A percentile compares a stretch with the other conserved stretches of the same genome.
Evolutionary conservation across 2,329 filamentous ascomycete genomes (phyloP).

Genomic region (Scleromitrula shiraiana): DNA sequence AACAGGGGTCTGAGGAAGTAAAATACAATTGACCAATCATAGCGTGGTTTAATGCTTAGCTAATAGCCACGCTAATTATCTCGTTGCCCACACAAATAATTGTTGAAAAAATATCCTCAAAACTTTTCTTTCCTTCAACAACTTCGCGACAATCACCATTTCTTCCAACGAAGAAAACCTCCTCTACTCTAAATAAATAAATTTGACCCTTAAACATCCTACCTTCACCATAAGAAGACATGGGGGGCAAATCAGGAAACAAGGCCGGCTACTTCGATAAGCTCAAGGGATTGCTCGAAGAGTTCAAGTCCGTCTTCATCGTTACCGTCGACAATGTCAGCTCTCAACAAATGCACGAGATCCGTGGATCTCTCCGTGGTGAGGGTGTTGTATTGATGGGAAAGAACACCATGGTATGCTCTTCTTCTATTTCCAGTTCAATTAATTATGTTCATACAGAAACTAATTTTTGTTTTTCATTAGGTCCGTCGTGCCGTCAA

Average conservation of each 20-base stretch:
- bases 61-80: constrained; percentile 1
- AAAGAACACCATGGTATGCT: constrained; percentile 96
- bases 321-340: constrained; percentile 98
- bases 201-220: constrained; percentile 94
- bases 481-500: constrained; percentile 94
- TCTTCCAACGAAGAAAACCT: constrained; percentile 8
- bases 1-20: neutral
- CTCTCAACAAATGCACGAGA: constrained; percentile 99
- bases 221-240: constrained; percentile 94
- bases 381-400: constrained; percentile 97
- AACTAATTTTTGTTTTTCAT: constrained; percentile 2
- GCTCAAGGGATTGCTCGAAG: constrained; percentile 94
- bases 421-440: neutral
- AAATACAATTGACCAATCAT: constrained; percentile 6
- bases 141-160: constrained; percentile 7
- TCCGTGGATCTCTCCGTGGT: constrained; percentile 82
- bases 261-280: constrained; percentile 99
- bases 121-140: neutral
- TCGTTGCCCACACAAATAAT: constrained; percentile 11
- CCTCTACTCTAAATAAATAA: constrained; percentile 19
- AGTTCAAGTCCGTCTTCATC: constrained; percentile 97
- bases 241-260: constrained; percentile 93
- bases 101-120: neutral
- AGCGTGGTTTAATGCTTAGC: too few species aligned
- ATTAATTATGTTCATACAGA: neutral